Evolutionary conservation across 2,329 filamentous ascomycete genomes (phyloP), one percentile per base, ranked within the genome.

Genomic region (Teratosphaeriaceae sp.): DNA sequence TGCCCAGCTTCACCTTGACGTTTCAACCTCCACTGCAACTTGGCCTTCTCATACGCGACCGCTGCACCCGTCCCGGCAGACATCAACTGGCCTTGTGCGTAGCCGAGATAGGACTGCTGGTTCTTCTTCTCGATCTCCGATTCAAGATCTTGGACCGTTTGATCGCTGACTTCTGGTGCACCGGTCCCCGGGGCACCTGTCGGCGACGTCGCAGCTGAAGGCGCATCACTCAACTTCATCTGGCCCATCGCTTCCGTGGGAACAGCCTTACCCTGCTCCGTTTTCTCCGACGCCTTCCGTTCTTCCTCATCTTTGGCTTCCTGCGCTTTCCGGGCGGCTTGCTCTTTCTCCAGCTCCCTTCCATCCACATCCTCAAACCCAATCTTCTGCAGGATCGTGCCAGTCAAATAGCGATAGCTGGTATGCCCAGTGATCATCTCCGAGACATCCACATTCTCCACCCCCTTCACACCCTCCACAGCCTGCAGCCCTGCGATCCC

Each of bases 401-500:
- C 74, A 0, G 71, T 72, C 3, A 74, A 61, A 50, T 70, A 73
- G 15, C 72, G 61, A 53, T 76, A 77, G 34, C 64, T 61, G 2
- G 72, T 61, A 52, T 76, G 73, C 0, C 73, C 73, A n/a, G 63
- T 64, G 0, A 76, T 70, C 1, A 72, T 58, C 19, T 71, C 67
- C 11, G 65, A 71, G 18, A 76, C 69, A 48, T 77, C 73, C 12
- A 77, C 67, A 24, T 76, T 78, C 43, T 76, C 68, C 0, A 92
- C 74, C 2, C 83, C 83, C 4, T 77, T 73, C 13, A 89, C 78
- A 7, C 73, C 76, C 44, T 79, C 66, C 19, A 94, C 78, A 23
- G 79, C 73, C 60, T 95, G 85, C 1, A 97, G 69, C 0, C 89
- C 90, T 0, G 88, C 88, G 31, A 95, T 79, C 3, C 89, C 89